Base-by-base conservation (phyloP, 1,139 yeast species). In the Candida tropicalis region DNA sequence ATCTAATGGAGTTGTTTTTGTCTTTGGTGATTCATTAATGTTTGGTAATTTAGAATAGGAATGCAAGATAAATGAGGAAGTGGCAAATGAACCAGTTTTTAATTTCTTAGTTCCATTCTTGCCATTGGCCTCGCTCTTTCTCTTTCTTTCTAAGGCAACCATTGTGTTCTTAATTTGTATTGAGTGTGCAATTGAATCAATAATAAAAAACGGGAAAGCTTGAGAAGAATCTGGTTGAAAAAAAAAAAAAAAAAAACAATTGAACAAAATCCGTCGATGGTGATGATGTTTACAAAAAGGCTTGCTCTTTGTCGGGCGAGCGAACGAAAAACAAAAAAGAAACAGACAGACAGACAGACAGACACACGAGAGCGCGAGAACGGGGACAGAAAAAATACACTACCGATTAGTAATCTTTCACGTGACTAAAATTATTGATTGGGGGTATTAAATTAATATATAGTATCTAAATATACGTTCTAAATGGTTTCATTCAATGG, bases 1-100 rank as follows among this genome's bases (percentile, higher is more conserved):
- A 56, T 89, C 95, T 42, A 91, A 68, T 13, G 76, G 76, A 27
- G 72, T 66, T 1, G 73, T 54, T 50, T 73, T 76, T 23, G 68
- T 57, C 0, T 50, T 46, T 5, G 81, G 80, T 32, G 60, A 54
- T 31, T 52, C 56, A 55, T 79, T 79, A 51, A 79, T 62, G 18
- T 72, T 62, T 11, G 81, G 77, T 46, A 77, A 63, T 51, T 67
- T 71, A 2, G 80, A 69, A 42, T 77, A 68, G 1, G 82, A 73
- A 49, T 76, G 80, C 44, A 78, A 65, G 6, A 73, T 59, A 18
- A 62, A 58, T 1, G 77, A 73, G 1, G 81, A 68, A 4, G 75
- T 73, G 5, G 68, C 60, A n/a, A 52, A 45, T 1, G 71, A 54
- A 2, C 44, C 22, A 46, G 66, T 72, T 24, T 50, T 42, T 42